Base-by-base conservation (phyloP, 345 rosid genomes). In the Salix suchowensis region DNA sequence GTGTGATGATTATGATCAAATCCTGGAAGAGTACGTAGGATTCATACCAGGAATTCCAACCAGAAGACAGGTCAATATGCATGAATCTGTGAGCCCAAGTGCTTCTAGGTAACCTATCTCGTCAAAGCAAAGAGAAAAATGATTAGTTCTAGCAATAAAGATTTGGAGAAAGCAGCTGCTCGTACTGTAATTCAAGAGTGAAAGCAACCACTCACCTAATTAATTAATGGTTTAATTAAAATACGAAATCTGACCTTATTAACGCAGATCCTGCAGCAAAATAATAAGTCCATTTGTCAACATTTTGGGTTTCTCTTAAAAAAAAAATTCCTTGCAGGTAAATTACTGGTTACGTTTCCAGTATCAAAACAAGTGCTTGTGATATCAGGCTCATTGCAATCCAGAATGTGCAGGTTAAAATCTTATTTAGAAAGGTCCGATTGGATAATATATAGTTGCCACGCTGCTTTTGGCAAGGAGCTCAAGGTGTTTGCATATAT, bases 31-130 rank as follows among this genome's bases (percentile, higher is more conserved):
- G 28, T 21, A 9, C 21, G 76, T 6, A 23, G 39, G 32, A 12
- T 34, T 6, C 7, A 42, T 71, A 19, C 65, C 36, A 54, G 24
- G 12, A 58, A 18, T 26, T 40, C 34, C 44, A 74, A 74, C 66
- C 19, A n/a, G 42, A 65, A 12, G 39, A 48, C 50, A 9, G 23
- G 36, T 34, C 2, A 19, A 42, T 12, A 23, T 72, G 76, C 81
- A 78, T 72, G 81, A 60, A 40, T 66, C 32, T 72, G 26, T 40
- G 28, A 72, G 54, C 42, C 44, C 52, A 65, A 54, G 76, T 72
- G 73, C 62, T 78, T 72, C 60, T 78, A 55, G 72, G 72, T 78
- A 55, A 64, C 23, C 42, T 30, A 72, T 78, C 76, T 30, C 72
- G 42, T 78, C 81, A 78, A 54, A 52, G 68, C 67, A 54, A 78